Evolutionary conservation across 2,329 filamentous ascomycete species (phyloP).

Genomic region (Cryphonectria radicalis): DNA sequence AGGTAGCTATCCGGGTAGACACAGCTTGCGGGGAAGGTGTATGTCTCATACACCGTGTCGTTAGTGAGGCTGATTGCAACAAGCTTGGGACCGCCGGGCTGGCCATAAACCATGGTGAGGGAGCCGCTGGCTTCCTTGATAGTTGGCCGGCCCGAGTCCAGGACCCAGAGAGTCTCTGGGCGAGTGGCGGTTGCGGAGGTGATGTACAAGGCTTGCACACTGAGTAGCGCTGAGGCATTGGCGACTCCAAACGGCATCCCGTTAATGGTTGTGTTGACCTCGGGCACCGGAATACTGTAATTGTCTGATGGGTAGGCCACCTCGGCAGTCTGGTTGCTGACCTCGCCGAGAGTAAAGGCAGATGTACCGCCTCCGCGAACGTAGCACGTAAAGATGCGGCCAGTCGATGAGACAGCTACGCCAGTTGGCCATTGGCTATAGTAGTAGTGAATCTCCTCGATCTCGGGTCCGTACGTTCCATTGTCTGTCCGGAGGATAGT

Average conservation of each 20-base stretch:
- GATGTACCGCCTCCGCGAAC: conserved; percentile 47
- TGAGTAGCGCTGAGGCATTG: conserved; percentile 46
- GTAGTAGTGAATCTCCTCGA: conserved; percentile 55
- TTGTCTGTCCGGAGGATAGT: conserved; percentile 38
- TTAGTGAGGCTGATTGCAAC: conserved; percentile 47
- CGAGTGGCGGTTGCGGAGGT: conserved; percentile 38
- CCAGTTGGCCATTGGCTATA: conserved; percentile 52
- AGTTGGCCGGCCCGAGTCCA: conserved; percentile 50
- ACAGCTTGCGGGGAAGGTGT: conserved; percentile 46
- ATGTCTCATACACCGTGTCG: conserved; percentile 43
- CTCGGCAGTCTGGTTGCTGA: conserved; percentile 52
- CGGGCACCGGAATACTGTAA: conserved; percentile 39
- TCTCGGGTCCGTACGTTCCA: conserved; percentile 49
- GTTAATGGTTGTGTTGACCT: conserved; percentile 45
- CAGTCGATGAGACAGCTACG: conserved; percentile 46
- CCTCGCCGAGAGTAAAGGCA: conserved; percentile 51
- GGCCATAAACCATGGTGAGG: conserved; percentile 47
- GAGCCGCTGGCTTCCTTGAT: conserved; percentile 41
- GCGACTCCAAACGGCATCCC: conserved; percentile 49
- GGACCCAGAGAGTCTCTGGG: conserved; percentile 48
- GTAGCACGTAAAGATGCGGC: conserved; percentile 50
- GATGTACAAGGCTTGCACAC: conserved; percentile 50
- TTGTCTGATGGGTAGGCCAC: conserved; percentile 40
- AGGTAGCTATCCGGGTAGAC: conserved; percentile 52
- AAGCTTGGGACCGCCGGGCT: conserved; percentile 50